phyloP scores from a whole-genome alignment of 2,329 filamentous ascomycete species.

The Lachnellula suecica region DNA sequence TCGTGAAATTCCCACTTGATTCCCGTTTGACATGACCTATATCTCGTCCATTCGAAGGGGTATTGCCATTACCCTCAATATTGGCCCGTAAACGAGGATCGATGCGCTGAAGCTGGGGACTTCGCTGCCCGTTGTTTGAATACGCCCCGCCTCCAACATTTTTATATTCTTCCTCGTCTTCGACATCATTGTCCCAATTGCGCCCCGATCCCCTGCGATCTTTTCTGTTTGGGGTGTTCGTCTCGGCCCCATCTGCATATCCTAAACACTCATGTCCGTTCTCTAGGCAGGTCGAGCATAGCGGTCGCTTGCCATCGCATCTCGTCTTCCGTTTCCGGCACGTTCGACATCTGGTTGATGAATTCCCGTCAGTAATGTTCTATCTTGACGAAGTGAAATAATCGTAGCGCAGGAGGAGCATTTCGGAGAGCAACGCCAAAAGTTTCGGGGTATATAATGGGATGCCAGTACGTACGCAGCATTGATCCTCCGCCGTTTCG shows the following conservation, averaged over 20 bases:
- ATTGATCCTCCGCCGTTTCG: constrained; percentile 76
- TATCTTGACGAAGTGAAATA: too few relatives aligned
- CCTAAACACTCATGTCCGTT: constrained; percentile 70
- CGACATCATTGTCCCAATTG: constrained; percentile 38
- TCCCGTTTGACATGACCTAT: constrained; percentile 1
- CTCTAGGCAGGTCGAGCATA: constrained; percentile 70
- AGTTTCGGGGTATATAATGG: too few relatives aligned
- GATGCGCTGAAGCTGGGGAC: background rate
- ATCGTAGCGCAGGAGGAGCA: too few relatives aligned
- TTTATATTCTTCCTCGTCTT: constrained; percentile 31
- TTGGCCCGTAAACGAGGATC: constrained; percentile 3
- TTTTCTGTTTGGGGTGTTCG: constrained; percentile 8
- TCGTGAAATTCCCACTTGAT: background rate
- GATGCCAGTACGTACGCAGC: constrained; percentile 66
- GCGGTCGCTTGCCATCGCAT: constrained; percentile 71
- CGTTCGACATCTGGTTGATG: constrained; percentile 70
- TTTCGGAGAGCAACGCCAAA: constrained; percentile 17
- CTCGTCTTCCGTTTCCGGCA: constrained; percentile 76
- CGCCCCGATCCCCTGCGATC: constrained; percentile 16
- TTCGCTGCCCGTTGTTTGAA: constrained; percentile 2
- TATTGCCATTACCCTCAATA: constrained; percentile 3
- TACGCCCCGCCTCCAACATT: background rate
- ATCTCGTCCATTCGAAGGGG: constrained; percentile 1
- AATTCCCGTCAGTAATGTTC: too few relatives aligned
- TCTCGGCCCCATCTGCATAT: constrained; percentile 47